Conservation (phyloP, 106 monocot species). For the Dendrobium chrysotoxum region DNA sequence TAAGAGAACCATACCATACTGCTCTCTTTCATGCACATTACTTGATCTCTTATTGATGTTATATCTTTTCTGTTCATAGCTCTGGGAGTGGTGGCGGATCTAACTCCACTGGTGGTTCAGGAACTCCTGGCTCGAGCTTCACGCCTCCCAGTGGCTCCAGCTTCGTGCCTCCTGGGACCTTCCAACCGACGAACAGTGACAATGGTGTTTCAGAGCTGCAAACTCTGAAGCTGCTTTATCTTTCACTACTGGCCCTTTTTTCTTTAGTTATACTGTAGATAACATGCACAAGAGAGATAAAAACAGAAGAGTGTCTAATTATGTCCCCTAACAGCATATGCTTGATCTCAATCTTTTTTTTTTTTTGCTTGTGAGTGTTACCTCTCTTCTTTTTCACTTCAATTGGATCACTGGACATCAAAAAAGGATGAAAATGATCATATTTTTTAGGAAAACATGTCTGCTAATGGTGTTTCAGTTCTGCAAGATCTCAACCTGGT, state of each 20-base stretch:
- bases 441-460: too few species aligned
- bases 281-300: neutral
- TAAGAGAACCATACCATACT: neutral
- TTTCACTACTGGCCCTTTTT: neutral
- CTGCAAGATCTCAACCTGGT: too few species aligned
- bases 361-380: too few species aligned
- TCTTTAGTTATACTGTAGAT: neutral
- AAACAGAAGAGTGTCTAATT: neutral
- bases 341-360: too few species aligned
- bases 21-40: neutral
- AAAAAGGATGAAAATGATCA: too few species aligned
- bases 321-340: too few species aligned
- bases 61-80: conserved; percentile 3
- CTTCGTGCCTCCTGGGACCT: neutral
- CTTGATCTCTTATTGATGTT: neutral
- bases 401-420: too few species aligned
- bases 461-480: too few species aligned
- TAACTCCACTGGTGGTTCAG: neutral
- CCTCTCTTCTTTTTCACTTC: too few species aligned
- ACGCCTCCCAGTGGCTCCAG: neutral
- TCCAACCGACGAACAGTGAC: neutral
- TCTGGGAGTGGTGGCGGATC: neutral
- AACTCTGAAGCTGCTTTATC: neutral
- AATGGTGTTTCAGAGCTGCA: neutral
- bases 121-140: neutral